These are phyloP conservation scores for Rhododendron henanense DNA, from an alignment of 148 eudicot genomes.

Conservation along the genomic window DNA sequence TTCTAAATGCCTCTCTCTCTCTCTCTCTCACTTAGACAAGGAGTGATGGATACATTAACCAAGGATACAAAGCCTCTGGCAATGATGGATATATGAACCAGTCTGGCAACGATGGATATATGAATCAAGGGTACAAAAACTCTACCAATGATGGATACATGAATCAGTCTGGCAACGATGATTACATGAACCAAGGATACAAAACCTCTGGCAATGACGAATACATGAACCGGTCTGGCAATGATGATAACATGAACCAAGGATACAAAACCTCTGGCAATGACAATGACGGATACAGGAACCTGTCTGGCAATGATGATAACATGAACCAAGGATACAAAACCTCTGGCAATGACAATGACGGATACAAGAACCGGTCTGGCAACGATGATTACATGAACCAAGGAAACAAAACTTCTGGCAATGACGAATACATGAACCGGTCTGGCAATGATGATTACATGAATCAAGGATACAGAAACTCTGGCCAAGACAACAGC, in stretches of 20 bases:
- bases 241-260: slow-evolving; percentile 36
- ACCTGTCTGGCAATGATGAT: slow-evolving; percentile 28
- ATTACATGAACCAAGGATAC: too few relatives aligned
- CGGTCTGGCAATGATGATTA: slow-evolving; percentile 35
- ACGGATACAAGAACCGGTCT: slow-evolving; percentile 33
- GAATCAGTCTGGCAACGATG: too few relatives aligned
- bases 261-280: slow-evolving; percentile 28
- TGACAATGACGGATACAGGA: slow-evolving; percentile 15
- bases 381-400: slow-evolving; percentile 35
- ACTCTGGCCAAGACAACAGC: slow-evolving; percentile 22
- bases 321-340: slow-evolving; percentile 30
- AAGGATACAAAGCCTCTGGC: too few relatives aligned
- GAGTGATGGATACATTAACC: slow-evolving; percentile 26
- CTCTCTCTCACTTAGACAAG: slow-evolving; percentile 30
- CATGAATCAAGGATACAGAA: slow-evolving; percentile 29
- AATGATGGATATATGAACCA: too few relatives aligned
- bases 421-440: slow-evolving; percentile 33
- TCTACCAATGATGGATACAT: too few relatives aligned
- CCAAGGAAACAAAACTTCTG: slow-evolving; percentile 35
- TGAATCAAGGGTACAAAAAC: too few relatives aligned
- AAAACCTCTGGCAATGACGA: slow-evolving; percentile 24
- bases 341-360: slow-evolving; percentile 28
- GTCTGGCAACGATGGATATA: too few relatives aligned
- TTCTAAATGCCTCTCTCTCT: neutral
- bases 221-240: slow-evolving; percentile 10